These are phyloP conservation scores for Sporothrix brunneoviolacea DNA, from an alignment of 2,329 filamentous ascomycete genomes.

Conservation along the genomic window DNA sequence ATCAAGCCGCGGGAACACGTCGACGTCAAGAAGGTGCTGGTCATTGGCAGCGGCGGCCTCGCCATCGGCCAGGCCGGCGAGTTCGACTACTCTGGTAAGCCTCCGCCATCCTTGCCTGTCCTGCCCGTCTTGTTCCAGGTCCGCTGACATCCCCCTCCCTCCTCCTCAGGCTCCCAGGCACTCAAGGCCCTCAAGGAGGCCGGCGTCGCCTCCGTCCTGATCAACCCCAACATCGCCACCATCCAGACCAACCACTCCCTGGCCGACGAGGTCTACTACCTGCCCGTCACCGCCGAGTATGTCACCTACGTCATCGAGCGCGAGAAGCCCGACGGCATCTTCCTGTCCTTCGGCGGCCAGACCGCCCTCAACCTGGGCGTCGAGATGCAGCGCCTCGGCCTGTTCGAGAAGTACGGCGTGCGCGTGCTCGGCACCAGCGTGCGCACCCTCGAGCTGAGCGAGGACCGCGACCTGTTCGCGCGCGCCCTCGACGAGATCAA, in stretches of 20 bases:
- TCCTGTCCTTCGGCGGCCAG: constrained; percentile 95
- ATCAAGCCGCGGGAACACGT: constrained; percentile 74
- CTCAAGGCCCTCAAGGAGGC: constrained; percentile 96
- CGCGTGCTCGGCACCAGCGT: constrained; percentile 94
- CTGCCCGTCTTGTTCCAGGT: constrained; percentile 39
- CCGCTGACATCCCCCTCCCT: too few relatives aligned
- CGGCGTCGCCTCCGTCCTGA: constrained; percentile 93
- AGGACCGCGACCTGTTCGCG: constrained; percentile 93
- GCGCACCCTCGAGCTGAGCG: constrained; percentile 85
- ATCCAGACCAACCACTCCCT: constrained; percentile 97
- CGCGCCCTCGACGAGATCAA: constrained; percentile 95
- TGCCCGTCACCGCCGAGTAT: constrained; percentile 96
- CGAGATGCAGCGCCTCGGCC: constrained; percentile 90
- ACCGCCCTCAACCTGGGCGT: constrained; percentile 95
- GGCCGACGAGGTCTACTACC: constrained; percentile 98
- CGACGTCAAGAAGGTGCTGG: constrained; percentile 92
- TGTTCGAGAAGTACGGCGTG: constrained; percentile 92
- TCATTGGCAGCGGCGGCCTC: constrained; percentile 91
- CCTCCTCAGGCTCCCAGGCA: constrained; percentile 91
- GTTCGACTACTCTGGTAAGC: constrained; percentile 98
- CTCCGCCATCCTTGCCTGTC: constrained; percentile 53
- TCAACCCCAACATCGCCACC: constrained; percentile 98
- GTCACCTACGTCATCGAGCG: constrained; percentile 95
- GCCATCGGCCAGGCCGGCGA: constrained; percentile 97
- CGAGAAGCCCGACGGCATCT: constrained; percentile 92